Evolutionary conservation across 495 filamentous ascomycete genomes (phyloP), one percentile per base, ranked within the genome.

Genomic region (Annulohypoxylon bovei): DNA sequence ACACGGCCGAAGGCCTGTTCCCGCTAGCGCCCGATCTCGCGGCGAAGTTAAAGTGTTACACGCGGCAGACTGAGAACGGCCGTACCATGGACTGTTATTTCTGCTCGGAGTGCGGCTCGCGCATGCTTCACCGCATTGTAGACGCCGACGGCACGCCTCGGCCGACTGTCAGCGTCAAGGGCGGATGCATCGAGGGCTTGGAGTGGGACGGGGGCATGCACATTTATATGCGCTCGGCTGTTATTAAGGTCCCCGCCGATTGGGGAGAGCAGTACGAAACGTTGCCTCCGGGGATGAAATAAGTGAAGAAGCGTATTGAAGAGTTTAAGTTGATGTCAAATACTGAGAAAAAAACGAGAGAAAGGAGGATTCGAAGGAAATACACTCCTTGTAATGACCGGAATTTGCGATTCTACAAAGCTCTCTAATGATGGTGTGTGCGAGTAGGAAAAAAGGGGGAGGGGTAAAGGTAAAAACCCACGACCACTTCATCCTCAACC

Each of bases 21-120:
- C 86, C 87, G 12, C 78, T 88, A 4, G 54, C 80, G 0, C 37
- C 72, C 4, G 68, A 77, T 5, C 75, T 82, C 20, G 14, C 70
- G 22, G 33, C 62, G 2, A 76, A 78, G 54, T 55, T 82, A 5
- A 64, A 66, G 8, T 67, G 78, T 35, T 87, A 80, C 70, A 80
- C 77, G 14, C 81, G 84, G 5, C 47, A 67, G 4, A 79, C 82
- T 0, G 72, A 82, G 5, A 75, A 73, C 12, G 83, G 83, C 5
- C 71, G 81, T 28, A 75, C 76, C 0, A 74, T 84, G 78, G 82
- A 87, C 42, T 87, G 86, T 68, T 80, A 86, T 20, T 87, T 87
- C 56, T 88, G 85, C 65, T 76, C 74, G 28, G 71, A 56, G 35
- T 88, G 86, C 61, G 86, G 85, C n/a, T 77, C 78, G 4, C 75